Base-by-base conservation (phyloP, 345 rosid genomes). In the Eucalyptus virginea region DNA sequence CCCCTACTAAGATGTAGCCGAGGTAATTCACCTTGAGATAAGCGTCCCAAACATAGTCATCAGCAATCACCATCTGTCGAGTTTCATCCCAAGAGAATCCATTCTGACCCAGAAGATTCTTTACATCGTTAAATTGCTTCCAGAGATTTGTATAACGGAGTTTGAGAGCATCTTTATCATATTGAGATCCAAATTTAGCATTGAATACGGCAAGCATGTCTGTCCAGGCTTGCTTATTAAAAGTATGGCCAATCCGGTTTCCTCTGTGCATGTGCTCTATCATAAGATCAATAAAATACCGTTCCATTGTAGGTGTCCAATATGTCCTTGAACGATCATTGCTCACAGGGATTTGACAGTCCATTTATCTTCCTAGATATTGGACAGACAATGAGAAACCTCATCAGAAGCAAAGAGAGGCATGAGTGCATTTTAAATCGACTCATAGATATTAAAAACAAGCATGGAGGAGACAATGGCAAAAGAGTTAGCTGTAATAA, bases 261-360 rank as follows among this genome's bases (percentile, higher is more conserved):
- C 98, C 99, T 90, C 95, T 95, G 86, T 95, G 95, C 92, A 95
- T 89, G 18, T 97, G 99, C 88, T 96, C 99, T 87, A 97, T 87
- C 98, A 96, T 96, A 65, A 97, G 98, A 90, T 97, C 97, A 77
- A 97, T 92, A 88, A 97, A 97, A 93, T 94, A 97, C 2, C 97
- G 96, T 90, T 97, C 98, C 99, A 96, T 97, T 15, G 94, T 88
- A 3, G 95, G 98, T 3, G 98, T 95, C 98, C 99, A 96, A 88
- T 94, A 96, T 85, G 96, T 96, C 92, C 98, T 94, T 1, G 96
- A 94, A 56, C 98, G 95, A 37, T 95, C 98, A 91, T 90, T 96
- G 96, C 89, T 81, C 72, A 88, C 92, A 81, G 95, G 94, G 49
- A 60, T 85, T 90, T 69, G 91, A 45, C 91, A 34, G 85, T 77